A percentile compares a stretch with the other conserved stretches of the same genome.
Evolutionary conservation across 169 alveolate genomes (phyloP).

Genomic region (Cryptosporidium canis): DNA sequence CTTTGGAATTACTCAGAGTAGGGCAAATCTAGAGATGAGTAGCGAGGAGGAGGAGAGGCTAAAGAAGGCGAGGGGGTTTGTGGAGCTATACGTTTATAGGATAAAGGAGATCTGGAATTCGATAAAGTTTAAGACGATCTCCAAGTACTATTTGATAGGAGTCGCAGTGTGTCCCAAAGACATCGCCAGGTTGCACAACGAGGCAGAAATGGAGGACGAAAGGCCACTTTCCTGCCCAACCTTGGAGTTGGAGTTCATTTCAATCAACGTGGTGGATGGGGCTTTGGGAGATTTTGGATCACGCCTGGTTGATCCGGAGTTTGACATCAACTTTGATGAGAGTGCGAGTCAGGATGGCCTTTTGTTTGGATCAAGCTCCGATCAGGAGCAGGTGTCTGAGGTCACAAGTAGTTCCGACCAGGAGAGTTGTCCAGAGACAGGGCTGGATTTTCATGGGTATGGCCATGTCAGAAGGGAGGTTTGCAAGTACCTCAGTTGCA

Average conservation of each 20-base stretch:
- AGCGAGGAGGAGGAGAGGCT: background rate
- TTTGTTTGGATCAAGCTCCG: background rate
- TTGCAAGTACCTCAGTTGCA: constrained; percentile 24
- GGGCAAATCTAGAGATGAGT: background rate
- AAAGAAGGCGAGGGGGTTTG: background rate
- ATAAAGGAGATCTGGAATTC: constrained; percentile 50
- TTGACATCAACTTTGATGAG: background rate
- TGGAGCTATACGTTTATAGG: constrained; percentile 8
- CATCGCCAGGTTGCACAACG: constrained; percentile 29
- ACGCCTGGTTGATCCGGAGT: background rate
- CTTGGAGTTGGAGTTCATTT: background rate
- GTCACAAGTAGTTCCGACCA: background rate
- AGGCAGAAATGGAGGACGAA: background rate
- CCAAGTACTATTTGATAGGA: constrained; percentile 27
- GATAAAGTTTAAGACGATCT: constrained; percentile 29
- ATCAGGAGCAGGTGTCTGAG: background rate
- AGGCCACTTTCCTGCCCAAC: background rate
- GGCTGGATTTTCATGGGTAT: background rate
- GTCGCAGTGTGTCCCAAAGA: constrained; percentile 36
- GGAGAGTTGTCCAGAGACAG: background rate
- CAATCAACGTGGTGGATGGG: background rate
- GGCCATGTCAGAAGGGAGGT: constrained; percentile 5
- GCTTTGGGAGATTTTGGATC: background rate
- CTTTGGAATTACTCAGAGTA: constrained; percentile 22
- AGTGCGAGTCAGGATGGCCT: background rate